A percentile compares a stretch with the other conserved stretches of the same genome.
These are phyloP conservation scores for Clavaria fumosa DNA, from an alignment of 768 basidiomycete species.

Conservation along the genomic window DNA sequence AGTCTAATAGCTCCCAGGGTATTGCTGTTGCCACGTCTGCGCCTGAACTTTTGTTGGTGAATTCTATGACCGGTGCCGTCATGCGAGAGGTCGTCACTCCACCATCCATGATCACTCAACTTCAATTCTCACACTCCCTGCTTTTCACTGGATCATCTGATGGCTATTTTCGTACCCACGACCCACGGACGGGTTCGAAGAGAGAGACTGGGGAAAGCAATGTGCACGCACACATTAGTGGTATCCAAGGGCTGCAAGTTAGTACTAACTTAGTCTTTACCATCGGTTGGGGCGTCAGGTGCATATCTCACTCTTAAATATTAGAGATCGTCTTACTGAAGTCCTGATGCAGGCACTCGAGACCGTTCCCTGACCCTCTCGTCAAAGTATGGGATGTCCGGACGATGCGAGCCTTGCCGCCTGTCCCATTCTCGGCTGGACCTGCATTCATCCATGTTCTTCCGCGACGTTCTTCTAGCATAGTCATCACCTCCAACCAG, in stretches of 20 bases:
- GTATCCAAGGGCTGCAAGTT: conserved; percentile 68
- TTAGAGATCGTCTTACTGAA: conserved; percentile 10
- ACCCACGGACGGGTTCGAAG: conserved; percentile 44
- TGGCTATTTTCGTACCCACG: conserved; percentile 59
- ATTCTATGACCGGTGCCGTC: conserved; percentile 53
- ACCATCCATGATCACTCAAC: conserved; percentile 47
- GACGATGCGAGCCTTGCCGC: conserved; percentile 66
- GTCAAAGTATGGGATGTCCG: conserved; percentile 90
- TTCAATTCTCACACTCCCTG: conserved; percentile 48
- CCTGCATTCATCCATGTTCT: conserved; percentile 76
- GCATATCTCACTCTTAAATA: background rate
- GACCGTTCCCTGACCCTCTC: conserved; percentile 78
- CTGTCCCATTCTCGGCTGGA: conserved; percentile 74
- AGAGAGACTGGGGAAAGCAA: conserved; percentile 33
- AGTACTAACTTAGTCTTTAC: conserved; percentile 73
- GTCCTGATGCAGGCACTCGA: conserved; percentile 46
- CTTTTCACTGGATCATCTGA: conserved; percentile 59
- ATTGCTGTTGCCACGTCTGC: conserved; percentile 44
- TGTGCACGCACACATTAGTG: conserved; percentile 67
- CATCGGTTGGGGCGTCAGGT: conserved; percentile 82
- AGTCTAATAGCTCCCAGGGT: conserved; percentile 33
- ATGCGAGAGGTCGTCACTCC: conserved; percentile 39
- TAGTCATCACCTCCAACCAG: conserved; percentile 64
- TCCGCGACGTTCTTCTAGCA: conserved; percentile 56
- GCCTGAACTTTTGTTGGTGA: conserved; percentile 55